These are phyloP conservation scores for Termitomyces titanicus DNA, from an alignment of 768 basidiomycete genomes.

Conservation along the genomic window DNA sequence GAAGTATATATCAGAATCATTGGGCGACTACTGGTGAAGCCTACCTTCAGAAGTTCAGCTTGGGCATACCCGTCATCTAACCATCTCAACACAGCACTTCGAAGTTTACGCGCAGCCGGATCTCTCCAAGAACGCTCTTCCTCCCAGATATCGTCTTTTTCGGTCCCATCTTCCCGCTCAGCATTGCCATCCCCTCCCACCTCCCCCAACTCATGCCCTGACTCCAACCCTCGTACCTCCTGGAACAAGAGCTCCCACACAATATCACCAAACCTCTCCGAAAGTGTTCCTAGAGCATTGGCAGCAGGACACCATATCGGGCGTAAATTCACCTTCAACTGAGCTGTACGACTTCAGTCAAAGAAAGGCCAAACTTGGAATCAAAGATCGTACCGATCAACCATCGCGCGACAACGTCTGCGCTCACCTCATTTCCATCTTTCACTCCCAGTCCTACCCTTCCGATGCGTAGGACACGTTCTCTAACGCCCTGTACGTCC, in stretches of 20 bases:
- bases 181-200: constrained; percentile 9
- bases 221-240: constrained; percentile 20
- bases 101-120: constrained; percentile 63
- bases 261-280: constrained; percentile 56
- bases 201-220: constrained; percentile 9
- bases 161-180: constrained; percentile 6
- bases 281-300: constrained; percentile 54
- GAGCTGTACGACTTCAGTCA: constrained; percentile 43
- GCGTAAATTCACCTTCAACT: constrained; percentile 89
- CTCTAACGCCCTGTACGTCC: constrained; percentile 77
- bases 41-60: constrained; percentile 31
- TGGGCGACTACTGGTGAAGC: neutral
- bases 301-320: constrained; percentile 87
- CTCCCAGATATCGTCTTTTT: constrained; percentile 48
- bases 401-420: constrained; percentile 69
- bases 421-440: constrained; percentile 51
- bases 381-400: constrained; percentile 51
- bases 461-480: constrained; percentile 76
- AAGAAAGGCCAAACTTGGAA: neutral
- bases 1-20: neutral
- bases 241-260: constrained; percentile 70
- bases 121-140: constrained; percentile 79
- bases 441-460: constrained; percentile 61
- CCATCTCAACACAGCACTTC: constrained; percentile 47
- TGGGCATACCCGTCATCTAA: constrained; percentile 27